A percentile compares a stretch with the other conserved stretches of the same genome.
Evolutionary conservation across 169 alveolate species (phyloP).

Genomic region (Cryptosporidium xiaoi): DNA sequence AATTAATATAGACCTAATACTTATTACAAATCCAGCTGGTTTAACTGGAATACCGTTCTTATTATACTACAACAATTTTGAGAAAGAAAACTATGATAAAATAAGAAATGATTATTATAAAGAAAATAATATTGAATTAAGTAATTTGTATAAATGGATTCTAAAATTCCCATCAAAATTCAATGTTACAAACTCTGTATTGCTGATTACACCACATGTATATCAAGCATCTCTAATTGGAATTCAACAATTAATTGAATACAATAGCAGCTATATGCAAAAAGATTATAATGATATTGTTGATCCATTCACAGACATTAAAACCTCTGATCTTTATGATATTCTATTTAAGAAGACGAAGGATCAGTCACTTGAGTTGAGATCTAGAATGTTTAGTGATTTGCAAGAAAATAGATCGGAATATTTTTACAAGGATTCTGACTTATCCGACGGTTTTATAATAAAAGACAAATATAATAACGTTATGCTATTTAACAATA

Average conservation of each 20-base stretch:
- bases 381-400: slow-evolving; percentile 11
- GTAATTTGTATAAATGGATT: slow-evolving; percentile 20
- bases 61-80: slow-evolving; percentile 24
- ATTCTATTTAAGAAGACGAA: neutral
- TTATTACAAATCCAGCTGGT: slow-evolving; percentile 56
- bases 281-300: slow-evolving; percentile 17
- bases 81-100: neutral
- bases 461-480: slow-evolving; percentile 2
- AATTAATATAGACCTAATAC: slow-evolving; percentile 45
- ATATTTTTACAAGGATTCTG: slow-evolving; percentile 42
- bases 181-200: slow-evolving; percentile 17
- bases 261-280: neutral
- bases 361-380: slow-evolving; percentile 1
- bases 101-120: neutral
- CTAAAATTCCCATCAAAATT: slow-evolving; percentile 1
- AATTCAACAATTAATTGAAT: slow-evolving; percentile 63
- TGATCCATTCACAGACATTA: slow-evolving; percentile 42
- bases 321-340: slow-evolving; percentile 35
- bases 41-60: slow-evolving; percentile 56
- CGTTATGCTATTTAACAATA: neutral
- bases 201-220: slow-evolving; percentile 59
- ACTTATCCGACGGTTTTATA: neutral
- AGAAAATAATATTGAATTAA: neutral
- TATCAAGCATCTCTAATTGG: slow-evolving; percentile 32
- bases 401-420: slow-evolving; percentile 57